A percentile compares a stretch with the other conserved stretches of the same genome.
Conservation (phyloP, 1,284 basidiomycete genomes). For the Inonotus obliquus region DNA sequence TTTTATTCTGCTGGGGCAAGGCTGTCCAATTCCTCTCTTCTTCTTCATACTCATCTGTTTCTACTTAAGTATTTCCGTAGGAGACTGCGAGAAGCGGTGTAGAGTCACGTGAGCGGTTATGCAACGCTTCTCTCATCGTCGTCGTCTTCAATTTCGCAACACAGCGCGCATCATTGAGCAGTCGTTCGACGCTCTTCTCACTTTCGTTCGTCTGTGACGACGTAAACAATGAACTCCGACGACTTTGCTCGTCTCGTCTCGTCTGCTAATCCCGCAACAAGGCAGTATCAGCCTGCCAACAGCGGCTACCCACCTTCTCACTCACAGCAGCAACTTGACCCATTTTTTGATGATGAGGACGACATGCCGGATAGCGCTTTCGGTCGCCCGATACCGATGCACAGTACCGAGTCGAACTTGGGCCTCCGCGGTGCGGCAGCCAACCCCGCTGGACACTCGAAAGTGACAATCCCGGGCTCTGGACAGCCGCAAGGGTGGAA, state of each 20-base stretch:
- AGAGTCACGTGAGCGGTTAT: not conserved
- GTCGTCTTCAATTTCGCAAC: not conserved
- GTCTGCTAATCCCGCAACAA: slow-evolving; percentile 63
- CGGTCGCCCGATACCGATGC: slow-evolving; percentile 51
- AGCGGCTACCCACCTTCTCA: slow-evolving; percentile 54
- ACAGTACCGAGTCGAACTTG: slow-evolving; percentile 65
- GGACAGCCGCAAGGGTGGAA: slow-evolving; percentile 63
- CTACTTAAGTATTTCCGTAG: no score
- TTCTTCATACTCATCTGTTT: no score
- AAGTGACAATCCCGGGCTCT: slow-evolving; percentile 35
- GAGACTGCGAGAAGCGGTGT: not conserved
- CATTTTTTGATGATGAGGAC: slow-evolving; percentile 81
- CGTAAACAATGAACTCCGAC: slow-evolving; percentile 47
- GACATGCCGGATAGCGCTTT: slow-evolving; percentile 61
- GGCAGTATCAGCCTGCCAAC: slow-evolving; percentile 46
- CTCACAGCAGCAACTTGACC: slow-evolving; percentile 54
- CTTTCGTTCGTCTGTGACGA: slow-evolving; percentile 5
- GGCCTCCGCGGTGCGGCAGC: slow-evolving; percentile 54
- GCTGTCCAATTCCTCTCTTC: no score
- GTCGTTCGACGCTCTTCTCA: not conserved
- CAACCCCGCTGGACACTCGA: slow-evolving; percentile 56
- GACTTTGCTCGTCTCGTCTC: slow-evolving; percentile 73
- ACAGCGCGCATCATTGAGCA: not conserved
- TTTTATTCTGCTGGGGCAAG: no score
- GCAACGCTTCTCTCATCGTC: slow-evolving; percentile 3